Conservation (phyloP, 139 green algal genomes). For the Monoraphidium neglectum region DNA sequence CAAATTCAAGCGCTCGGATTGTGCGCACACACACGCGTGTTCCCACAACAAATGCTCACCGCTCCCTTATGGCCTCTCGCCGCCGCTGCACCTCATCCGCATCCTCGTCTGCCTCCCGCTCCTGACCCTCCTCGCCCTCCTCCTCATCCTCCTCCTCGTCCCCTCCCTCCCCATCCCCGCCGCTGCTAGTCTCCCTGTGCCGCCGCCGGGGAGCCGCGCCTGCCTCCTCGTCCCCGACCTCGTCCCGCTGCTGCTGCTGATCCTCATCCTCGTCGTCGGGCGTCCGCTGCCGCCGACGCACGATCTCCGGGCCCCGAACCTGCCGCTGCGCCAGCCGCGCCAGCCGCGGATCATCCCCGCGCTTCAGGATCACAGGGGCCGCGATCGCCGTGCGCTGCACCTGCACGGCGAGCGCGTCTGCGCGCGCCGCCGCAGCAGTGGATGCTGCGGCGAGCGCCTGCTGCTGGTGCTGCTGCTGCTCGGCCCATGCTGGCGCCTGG, state of each 20-base stretch:
- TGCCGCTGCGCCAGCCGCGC: conserved; percentile 50
- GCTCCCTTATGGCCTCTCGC: conserved; percentile 53
- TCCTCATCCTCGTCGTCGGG: conserved; percentile 15
- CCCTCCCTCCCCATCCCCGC: conserved; percentile 15
- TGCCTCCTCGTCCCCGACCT: too few relatives aligned
- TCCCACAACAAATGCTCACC: too few relatives aligned
- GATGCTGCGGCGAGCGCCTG: neutral
- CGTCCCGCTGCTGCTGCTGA: neutral
- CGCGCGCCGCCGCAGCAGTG: neutral
- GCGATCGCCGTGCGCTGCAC: conserved; percentile 54
- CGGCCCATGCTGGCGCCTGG: conserved; percentile 80
- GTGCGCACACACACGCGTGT: too few relatives aligned
- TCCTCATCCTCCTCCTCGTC: conserved; percentile 28
- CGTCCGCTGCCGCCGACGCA: conserved; percentile 27
- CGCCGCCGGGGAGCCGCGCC: too few relatives aligned
- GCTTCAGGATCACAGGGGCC: conserved; percentile 70
- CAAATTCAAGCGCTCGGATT: too few relatives aligned
- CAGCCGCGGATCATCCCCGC: conserved; percentile 63
- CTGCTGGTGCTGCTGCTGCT: conserved; percentile 32
- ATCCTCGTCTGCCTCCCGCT: conserved; percentile 57
- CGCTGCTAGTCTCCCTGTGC: conserved; percentile 30
- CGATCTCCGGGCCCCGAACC: conserved; percentile 51
- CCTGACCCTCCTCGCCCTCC: conserved; percentile 22
- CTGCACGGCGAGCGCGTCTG: conserved; percentile 22
- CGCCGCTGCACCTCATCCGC: conserved; percentile 51